A percentile compares a stretch with the other conserved stretches of the same genome.
These are phyloP conservation scores for Dioszegia crocea DNA, from an alignment of 768 basidiomycete species.

Conservation along the genomic window DNA sequence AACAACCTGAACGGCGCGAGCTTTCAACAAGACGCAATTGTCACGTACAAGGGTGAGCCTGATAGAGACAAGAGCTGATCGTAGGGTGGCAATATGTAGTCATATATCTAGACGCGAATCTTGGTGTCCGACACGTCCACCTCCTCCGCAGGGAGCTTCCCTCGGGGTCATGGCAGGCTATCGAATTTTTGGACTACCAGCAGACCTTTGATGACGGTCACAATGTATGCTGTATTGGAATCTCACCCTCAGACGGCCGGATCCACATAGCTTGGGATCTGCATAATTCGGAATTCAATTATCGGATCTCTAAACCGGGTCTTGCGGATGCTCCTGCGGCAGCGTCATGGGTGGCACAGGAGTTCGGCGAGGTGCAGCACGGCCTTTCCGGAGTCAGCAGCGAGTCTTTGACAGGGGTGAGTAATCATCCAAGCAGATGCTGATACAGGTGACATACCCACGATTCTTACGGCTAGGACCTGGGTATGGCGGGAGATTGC, in stretches of 20 bases:
- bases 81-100: constrained; percentile 3
- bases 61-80: background rate
- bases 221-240: background rate
- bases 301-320: background rate
- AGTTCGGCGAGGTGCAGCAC: background rate
- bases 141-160: background rate
- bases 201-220: constrained; percentile 4
- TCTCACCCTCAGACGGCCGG: background rate
- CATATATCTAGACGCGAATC: background rate
- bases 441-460: background rate
- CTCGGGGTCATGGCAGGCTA: background rate
- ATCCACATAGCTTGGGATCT: constrained; percentile 6
- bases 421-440: background rate
- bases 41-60: background rate
- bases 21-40: constrained; percentile 5
- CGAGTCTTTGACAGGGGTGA: background rate
- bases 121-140: background rate
- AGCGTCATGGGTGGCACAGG: background rate
- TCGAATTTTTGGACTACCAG: constrained; percentile 1
- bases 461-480: background rate
- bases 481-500: background rate
- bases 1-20: constrained; percentile 3
- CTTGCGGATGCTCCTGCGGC: background rate
- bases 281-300: constrained; percentile 2
- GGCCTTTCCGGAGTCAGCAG: background rate